Evolutionary conservation across 169 alveolate species (phyloP), one percentile per base, ranked within the genome.

Genomic region (Plasmodium relictum): DNA sequence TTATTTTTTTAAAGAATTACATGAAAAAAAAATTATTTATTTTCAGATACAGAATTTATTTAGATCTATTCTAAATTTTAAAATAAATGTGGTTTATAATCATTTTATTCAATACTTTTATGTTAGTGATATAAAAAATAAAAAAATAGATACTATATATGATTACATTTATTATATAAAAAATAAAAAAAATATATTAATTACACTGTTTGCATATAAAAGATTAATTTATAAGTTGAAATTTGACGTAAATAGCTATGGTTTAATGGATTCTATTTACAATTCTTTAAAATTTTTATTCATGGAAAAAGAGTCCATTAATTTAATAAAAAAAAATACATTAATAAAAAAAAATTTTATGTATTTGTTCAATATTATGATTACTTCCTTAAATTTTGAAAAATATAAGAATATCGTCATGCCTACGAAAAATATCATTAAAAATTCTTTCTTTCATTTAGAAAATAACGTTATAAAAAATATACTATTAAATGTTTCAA

Each of bases 11-110:
- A 73, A 73, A 59, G 88, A 73, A 59, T 73, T 73, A 16, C 88
- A 73, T 59, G 88, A 73, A 73, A 73, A 73, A 41, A 73, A 73
- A 73, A 73, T 73, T 42, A 73, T 73, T 22, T 73, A 73, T 63
- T 56, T 24, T 16, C 88, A 73, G 42, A 73, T 73, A 58, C 88
- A 73, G 58, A 73, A 73, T 6, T 26, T 73, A 63, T 73, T 73
- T 48, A 61, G 88, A 9, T 73, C 71, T n/a, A 73, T 73, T 50
- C 62, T 73, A 73, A 73, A 41, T n/a, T 41, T 73, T 37, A 73
- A 73, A 73, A 73, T 73, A 7, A 73, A 73, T 48, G 52, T 73
- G 10, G 54, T 73, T 14, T 59, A 73, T 31, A 44, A 73, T 22
- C 71, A 71, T 16, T 73, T 73, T 52, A 59, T 73, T 22, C 88